These are phyloP conservation scores for Sporothrix humicola DNA, from an alignment of 2,329 filamentous ascomycete species.

Conservation along the genomic window DNA sequence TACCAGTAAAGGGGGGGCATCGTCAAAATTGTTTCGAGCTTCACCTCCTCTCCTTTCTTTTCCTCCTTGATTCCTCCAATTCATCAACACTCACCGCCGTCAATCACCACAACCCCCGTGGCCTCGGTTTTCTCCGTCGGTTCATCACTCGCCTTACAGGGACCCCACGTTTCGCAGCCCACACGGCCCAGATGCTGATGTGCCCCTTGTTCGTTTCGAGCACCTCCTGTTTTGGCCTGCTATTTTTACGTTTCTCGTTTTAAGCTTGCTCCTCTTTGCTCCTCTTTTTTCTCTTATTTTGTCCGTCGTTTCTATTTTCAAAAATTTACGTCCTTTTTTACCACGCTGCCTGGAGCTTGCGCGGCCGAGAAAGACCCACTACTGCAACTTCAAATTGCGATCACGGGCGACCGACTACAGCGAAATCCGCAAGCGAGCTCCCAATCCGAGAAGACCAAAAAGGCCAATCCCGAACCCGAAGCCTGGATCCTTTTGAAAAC, in stretches of 20 bases:
- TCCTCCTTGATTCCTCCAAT: neutral
- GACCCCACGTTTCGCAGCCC: conserved; percentile 24
- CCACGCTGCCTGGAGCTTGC: conserved; percentile 13
- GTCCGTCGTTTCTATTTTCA: no score
- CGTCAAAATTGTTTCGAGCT: neutral
- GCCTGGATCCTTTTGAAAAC: neutral
- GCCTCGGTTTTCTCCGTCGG: conserved; percentile 17
- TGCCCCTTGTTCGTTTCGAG: neutral
- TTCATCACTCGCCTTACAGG: neutral
- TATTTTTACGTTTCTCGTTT: conserved; percentile 18
- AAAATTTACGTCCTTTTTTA: neutral
- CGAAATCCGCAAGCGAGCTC: neutral
- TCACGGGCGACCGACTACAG: conserved; percentile 4
- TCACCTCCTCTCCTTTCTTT: neutral
- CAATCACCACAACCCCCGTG: neutral
- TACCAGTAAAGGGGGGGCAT: neutral
- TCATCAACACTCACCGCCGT: neutral
- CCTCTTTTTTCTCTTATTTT: neutral
- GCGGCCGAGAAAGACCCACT: conserved; percentile 14
- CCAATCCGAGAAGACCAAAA: neutral
- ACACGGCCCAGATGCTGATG: conserved; percentile 11
- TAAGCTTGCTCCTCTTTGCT: conserved; percentile 4
- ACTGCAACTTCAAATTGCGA: conserved; percentile 16
- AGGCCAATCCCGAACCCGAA: neutral
- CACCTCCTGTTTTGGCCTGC: conserved; percentile 23